phyloP scores from a whole-genome alignment of 495 filamentous ascomycete genomes.

The Penicillium maclennaniae region DNA sequence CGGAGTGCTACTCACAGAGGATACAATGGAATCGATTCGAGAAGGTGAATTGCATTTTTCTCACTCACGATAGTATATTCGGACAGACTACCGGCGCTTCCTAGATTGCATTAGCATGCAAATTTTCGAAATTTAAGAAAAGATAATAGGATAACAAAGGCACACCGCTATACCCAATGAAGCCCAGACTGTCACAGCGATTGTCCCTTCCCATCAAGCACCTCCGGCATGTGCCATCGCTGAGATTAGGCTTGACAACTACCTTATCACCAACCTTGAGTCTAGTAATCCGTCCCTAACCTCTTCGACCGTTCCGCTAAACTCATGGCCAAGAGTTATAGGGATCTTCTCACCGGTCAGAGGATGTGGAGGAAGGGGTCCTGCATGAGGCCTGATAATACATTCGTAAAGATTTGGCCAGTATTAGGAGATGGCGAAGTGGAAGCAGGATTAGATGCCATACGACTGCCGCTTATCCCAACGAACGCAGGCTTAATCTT shows the following conservation, averaged over 20 bases:
- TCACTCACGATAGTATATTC: constrained; percentile 51
- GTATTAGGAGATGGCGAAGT: not conserved
- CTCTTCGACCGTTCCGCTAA: constrained; percentile 56
- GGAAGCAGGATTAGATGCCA: not conserved
- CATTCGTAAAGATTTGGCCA: constrained; percentile 58
- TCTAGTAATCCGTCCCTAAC: constrained; percentile 48
- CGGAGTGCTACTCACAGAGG: not conserved
- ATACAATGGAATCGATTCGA: constrained; percentile 24
- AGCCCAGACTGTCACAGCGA: constrained; percentile 56
- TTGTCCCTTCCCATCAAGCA: constrained; percentile 51
- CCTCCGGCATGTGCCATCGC: constrained; percentile 51
- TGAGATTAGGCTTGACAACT: constrained; percentile 56
- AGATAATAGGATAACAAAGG: not conserved
- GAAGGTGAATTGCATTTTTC: constrained; percentile 21
- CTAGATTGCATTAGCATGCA: constrained; percentile 7
- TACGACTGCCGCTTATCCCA: constrained; percentile 36
- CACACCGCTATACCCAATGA: constrained; percentile 55
- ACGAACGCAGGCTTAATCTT: constrained; percentile 36
- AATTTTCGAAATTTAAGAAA: not conserved
- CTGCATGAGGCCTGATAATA: constrained; percentile 50
- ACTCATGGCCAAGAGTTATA: constrained; percentile 60
- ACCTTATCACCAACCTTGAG: constrained; percentile 55
- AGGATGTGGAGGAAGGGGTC: constrained; percentile 54
- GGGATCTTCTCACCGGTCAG: constrained; percentile 55
- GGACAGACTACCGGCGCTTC: constrained; percentile 49